Conservation (phyloP, 2,329 filamentous ascomycete species). For the Fusarium goolgardi region DNA sequence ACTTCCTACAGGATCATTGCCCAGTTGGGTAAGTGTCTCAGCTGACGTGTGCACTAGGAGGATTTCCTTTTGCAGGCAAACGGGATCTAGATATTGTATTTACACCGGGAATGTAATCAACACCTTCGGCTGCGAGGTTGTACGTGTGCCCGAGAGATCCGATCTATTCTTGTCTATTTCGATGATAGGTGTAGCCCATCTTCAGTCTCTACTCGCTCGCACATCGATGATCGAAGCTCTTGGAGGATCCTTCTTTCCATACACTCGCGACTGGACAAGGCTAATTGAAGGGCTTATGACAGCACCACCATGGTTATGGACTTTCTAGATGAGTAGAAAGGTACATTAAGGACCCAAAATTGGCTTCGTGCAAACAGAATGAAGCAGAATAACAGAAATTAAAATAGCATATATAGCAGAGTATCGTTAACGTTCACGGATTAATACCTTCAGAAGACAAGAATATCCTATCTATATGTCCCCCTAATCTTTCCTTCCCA, state of each 20-base stretch:
- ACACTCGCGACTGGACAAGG: background rate
- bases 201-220: background rate
- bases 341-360: background rate
- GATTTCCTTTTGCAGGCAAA: background rate
- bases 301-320: background rate
- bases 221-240: background rate
- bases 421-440: background rate
- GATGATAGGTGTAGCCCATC: no score
- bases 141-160: fast-evolving
- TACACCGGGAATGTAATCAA: background rate
- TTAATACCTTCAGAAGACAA: background rate
- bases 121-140: background rate
- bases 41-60: background rate
- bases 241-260: background rate
- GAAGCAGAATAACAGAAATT: no score
- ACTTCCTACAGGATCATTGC: background rate
- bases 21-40: background rate
- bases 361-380: background rate
- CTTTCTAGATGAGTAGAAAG: background rate
- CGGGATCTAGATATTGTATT: background rate
- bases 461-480: background rate
- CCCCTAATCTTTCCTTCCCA: background rate
- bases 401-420: background rate
- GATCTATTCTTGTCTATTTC: background rate
- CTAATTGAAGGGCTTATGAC: background rate